These are phyloP conservation scores for Antitrichia curtipendula DNA, from an alignment of 225 moss, liverwort and hornwort species.

Conservation along the genomic window DNA sequence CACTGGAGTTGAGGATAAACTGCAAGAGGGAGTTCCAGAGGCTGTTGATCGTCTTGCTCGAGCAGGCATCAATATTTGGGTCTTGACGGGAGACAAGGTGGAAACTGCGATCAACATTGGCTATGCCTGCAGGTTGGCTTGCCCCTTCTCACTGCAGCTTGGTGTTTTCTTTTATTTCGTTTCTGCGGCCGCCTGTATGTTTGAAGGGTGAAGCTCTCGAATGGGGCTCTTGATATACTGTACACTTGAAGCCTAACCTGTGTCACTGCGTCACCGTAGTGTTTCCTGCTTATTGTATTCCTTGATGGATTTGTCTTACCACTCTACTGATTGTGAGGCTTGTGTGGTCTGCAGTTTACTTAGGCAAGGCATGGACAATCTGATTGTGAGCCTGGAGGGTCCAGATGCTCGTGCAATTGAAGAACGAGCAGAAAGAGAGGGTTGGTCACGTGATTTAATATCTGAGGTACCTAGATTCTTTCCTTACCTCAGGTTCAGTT, in stretches of 20 bases:
- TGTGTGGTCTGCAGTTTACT: constrained; percentile 36
- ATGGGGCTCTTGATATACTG: neutral
- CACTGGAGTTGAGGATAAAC: constrained; percentile 90
- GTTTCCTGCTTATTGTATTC: neutral
- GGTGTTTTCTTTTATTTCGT: neutral
- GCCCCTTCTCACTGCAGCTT: neutral
- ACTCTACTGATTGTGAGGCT: neutral
- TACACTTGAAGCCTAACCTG: neutral
- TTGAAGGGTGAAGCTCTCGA: neutral
- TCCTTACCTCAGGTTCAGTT: neutral
- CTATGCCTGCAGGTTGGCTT: constrained; percentile 73
- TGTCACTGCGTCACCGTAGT: neutral
- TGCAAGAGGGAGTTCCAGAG: constrained; percentile 87
- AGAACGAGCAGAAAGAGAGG: constrained; percentile 52
- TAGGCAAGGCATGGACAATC: constrained; percentile 74
- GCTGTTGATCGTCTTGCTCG: constrained; percentile 69
- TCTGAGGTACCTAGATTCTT: constrained; percentile 21
- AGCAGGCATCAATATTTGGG: constrained; percentile 92
- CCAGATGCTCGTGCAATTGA: constrained; percentile 54
- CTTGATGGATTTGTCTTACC: neutral
- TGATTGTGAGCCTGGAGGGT: constrained; percentile 71
- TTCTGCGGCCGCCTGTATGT: neutral
- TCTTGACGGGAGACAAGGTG: constrained; percentile 91
- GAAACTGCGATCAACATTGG: constrained; percentile 98
- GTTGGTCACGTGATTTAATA: constrained; percentile 29